Evolutionary conservation across 192 early-diverging fungal genomes (phyloP), one percentile per base, ranked within the genome.

Genomic region (Umbelopsis vinacea): DNA sequence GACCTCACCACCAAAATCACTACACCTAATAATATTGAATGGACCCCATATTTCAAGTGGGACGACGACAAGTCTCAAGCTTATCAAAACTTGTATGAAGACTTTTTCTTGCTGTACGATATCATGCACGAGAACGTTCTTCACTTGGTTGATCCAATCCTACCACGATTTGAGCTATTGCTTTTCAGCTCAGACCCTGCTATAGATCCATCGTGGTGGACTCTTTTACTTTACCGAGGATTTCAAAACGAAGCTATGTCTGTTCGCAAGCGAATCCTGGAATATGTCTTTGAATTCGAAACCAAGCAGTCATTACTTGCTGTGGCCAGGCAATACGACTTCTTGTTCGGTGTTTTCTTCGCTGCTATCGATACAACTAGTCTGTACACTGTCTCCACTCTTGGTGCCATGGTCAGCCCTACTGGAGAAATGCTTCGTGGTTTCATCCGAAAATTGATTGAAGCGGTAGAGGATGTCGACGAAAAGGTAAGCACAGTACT

Each of bases 81-180:
- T n/a, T 76, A 76, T 24, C 24, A 46, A 2, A 46, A 72, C 7
- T 19, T 81, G 22, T 88, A 83, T 85, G 75, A 81, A 29, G 85
- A 88, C 33, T 87, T 80, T 72, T 84, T 82, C 67, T 67, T 81
- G 14, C 48, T 85, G 11, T 84, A 81, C 46, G 85, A 88, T 43
- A 80, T 74, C 67, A 71, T 85, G 46, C 77, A 83, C 43, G 83
- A 87, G 69, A 67, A 71, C 5, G 71, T 70, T 10, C 46, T 71
- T n/a, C 87, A 88, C 67, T 72, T 88, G 15, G 71, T 87, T 0
- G 82, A 84, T 26, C 87, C 87, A 6, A 67, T 83, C 19, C 33
- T 88, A 10, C 85, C 85, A 12, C 79, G 82, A 35, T 66, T 88
- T 53, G 76, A 79, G 48, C 23, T 55, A 1, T 53, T 79, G 10